Conservation (phyloP, 2,329 filamentous ascomycete genomes). For the Exophiala viscosa region DNA sequence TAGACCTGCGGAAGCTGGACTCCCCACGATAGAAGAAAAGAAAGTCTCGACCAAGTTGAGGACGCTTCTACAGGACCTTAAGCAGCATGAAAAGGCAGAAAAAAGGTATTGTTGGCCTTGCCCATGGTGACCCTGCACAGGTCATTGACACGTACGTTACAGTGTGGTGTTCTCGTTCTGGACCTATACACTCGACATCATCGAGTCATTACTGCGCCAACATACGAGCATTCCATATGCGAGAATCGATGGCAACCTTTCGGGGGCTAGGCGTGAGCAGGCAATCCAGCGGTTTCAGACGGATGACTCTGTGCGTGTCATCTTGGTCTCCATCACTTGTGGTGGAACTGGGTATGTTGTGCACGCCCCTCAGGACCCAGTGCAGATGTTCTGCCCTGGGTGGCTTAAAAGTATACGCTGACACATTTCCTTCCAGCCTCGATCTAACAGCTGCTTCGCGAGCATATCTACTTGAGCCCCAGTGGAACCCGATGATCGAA, state of each 20-base stretch:
- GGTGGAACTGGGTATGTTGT: slow-evolving; percentile 48
- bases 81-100: not conserved
- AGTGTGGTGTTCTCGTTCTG: slow-evolving; percentile 54
- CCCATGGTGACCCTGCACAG: not conserved
- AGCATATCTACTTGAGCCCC: slow-evolving; percentile 51
- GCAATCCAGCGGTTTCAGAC: slow-evolving; percentile 42
- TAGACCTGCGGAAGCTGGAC: too few species aligned
- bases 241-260: slow-evolving; percentile 49
- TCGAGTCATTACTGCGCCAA: slow-evolving; percentile 40
- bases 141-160: too few species aligned
- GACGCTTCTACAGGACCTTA: too few species aligned
- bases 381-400: too few species aligned
- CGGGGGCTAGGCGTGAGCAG: slow-evolving; percentile 40
- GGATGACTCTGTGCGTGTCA: slow-evolving; percentile 39
- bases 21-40: not conserved
- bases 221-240: slow-evolving; percentile 35
- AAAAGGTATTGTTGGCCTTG: not conserved
- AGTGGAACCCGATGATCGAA: slow-evolving; percentile 47
- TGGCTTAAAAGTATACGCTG: too few species aligned
- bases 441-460: slow-evolving; percentile 48
- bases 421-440: slow-evolving; percentile 31
- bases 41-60: too few species aligned
- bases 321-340: slow-evolving; percentile 51
- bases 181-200: slow-evolving; percentile 48
- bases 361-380: not conserved